Percentiles rank a stretch among this genome's conserved stretches.
These are phyloP conservation scores for Tinospora cordifolia DNA, from an alignment of 164 flowering plant species.

Conservation along the genomic window DNA sequence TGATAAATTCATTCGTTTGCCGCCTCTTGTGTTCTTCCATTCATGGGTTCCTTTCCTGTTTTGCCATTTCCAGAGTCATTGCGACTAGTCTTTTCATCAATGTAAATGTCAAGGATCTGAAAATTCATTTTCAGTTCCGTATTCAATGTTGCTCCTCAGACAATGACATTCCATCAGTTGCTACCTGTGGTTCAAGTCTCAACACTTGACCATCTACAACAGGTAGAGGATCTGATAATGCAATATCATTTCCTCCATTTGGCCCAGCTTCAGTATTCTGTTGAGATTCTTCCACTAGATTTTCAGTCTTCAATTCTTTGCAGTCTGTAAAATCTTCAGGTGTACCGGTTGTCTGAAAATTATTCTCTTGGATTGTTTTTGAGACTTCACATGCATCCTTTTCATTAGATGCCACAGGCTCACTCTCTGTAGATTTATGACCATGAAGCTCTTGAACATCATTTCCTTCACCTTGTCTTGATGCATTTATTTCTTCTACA, in stretches of 20 bases:
- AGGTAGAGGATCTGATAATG: slow-evolving; percentile 5
- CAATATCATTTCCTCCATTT: not conserved
- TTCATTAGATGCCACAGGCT: not conserved
- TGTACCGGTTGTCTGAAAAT: not conserved
- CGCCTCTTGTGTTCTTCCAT: not conserved
- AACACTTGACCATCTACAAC: slow-evolving; percentile 3
- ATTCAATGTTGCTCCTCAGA: not conserved
- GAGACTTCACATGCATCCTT: too few relatives aligned
- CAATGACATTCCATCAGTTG: not conserved
- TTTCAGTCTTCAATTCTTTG: slow-evolving; percentile 3
- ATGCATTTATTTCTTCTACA: slow-evolving; percentile 7
- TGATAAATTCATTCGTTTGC: not conserved
- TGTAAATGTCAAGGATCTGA: slow-evolving; percentile 3
- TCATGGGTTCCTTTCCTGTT: not conserved
- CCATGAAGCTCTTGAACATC: slow-evolving; percentile 6
- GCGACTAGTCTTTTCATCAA: not conserved
- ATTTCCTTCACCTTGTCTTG: slow-evolving; percentile 1
- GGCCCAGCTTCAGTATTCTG: slow-evolving; percentile 7
- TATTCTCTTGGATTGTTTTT: too few relatives aligned
- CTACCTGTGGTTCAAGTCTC: not conserved
- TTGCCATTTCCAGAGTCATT: not conserved
- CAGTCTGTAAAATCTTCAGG: slow-evolving; percentile 6
- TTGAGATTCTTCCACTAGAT: slow-evolving; percentile 2
- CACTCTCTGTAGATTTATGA: slow-evolving; percentile 6
- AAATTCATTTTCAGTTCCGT: not conserved